Conservation (phyloP, 2,329 filamentous ascomycete genomes). For the Alternaria solani region DNA sequence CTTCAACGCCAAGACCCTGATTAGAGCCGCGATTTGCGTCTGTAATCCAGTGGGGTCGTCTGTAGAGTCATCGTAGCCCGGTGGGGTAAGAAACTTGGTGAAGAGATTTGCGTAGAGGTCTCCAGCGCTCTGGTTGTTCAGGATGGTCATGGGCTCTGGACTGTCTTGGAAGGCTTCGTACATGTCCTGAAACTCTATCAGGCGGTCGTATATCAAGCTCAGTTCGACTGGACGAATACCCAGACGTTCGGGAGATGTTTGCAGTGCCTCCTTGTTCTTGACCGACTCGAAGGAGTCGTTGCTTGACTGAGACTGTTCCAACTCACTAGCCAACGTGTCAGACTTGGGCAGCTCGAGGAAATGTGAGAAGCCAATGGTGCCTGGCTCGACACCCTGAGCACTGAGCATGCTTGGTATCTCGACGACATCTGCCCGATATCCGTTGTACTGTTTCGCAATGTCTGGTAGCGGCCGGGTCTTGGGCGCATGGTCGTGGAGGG, state of each 20-base stretch:
- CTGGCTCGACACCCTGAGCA: constrained; percentile 75
- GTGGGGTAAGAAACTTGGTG: constrained; percentile 53
- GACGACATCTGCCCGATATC: constrained; percentile 44
- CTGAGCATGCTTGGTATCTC: constrained; percentile 76
- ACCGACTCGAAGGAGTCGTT: constrained; percentile 38
- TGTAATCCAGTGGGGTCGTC: constrained; percentile 67
- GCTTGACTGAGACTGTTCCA: constrained; percentile 59
- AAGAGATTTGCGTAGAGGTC: constrained; percentile 59
- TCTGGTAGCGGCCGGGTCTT: constrained; percentile 21
- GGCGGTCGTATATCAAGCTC: constrained; percentile 44
- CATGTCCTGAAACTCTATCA: constrained; percentile 58
- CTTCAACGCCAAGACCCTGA: constrained; percentile 69
- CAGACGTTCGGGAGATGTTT: constrained; percentile 48
- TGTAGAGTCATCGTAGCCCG: constrained; percentile 53
- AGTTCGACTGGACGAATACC: constrained; percentile 49
- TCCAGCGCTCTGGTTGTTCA: constrained; percentile 59
- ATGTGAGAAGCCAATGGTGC: constrained; percentile 73
- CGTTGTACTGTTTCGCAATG: constrained; percentile 28
- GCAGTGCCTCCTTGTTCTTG: constrained; percentile 57
- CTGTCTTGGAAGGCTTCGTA: constrained; percentile 61
- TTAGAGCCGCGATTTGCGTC: constrained; percentile 73
- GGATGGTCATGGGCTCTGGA: constrained; percentile 64
- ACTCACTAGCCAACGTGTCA: constrained; percentile 65
- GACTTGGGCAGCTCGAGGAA: constrained; percentile 71
- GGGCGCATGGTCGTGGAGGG: constrained; percentile 34